Evolutionary conservation across 352 stramenopile genomes (phyloP).

Genomic region (Phytophthora syringae): DNA sequence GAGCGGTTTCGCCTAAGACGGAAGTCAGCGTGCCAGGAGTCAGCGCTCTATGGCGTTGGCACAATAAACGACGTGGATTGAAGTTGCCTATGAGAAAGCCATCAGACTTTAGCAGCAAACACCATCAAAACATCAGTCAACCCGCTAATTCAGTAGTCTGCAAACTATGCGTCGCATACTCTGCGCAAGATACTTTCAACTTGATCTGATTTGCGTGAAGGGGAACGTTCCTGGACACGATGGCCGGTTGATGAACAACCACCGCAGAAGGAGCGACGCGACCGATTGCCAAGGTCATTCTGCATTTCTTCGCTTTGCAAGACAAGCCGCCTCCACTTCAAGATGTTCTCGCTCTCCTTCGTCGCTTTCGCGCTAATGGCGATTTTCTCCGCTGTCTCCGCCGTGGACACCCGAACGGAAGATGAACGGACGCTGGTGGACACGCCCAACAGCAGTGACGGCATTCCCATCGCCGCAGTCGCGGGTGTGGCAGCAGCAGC

Average conservation of each 20-base stretch:
- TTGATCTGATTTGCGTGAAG: conserved; percentile 28
- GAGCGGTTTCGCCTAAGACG: neutral
- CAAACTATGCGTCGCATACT: conserved; percentile 25
- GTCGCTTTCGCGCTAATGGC: conserved; percentile 8
- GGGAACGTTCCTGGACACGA: conserved; percentile 33
- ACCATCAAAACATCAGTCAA: too few species aligned
- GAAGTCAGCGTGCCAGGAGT: neutral
- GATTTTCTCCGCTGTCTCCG: conserved; percentile 15
- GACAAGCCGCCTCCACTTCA: conserved; percentile 12
- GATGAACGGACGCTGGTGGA: conserved; percentile 16
- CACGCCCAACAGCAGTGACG: neutral
- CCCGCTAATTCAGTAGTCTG: neutral
- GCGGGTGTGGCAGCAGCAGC: conserved; percentile 27
- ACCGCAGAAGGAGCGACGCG: conserved; percentile 16
- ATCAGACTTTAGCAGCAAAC: too few species aligned
- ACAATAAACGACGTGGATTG: too few species aligned
- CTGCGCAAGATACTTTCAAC: neutral
- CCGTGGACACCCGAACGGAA: neutral
- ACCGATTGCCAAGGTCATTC: conserved; percentile 21
- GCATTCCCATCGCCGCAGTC: conserved; percentile 16
- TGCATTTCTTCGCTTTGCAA: conserved; percentile 34
- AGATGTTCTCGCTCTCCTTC: conserved; percentile 35
- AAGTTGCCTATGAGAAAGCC: too few species aligned
- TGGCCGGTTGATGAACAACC: conserved; percentile 19
- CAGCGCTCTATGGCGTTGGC: neutral